phyloP scores from a whole-genome alignment of 2,329 filamentous ascomycete genomes.

The Trichophyton benhamiae region DNA sequence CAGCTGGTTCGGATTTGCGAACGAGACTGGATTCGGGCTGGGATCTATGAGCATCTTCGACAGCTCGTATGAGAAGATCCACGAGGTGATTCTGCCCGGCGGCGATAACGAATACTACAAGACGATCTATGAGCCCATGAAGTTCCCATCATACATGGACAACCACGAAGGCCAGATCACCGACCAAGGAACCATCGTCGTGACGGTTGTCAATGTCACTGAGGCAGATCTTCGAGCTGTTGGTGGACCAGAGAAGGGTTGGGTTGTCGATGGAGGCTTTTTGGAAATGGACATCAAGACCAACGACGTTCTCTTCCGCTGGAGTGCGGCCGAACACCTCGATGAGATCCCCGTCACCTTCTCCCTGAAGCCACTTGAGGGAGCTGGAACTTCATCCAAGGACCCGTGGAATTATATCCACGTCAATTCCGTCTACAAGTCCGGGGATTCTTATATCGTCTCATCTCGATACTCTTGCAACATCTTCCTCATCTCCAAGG shows the following conservation, averaged over 20 bases:
- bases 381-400: constrained; percentile 2
- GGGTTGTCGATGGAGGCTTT: constrained; percentile 32
- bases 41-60: constrained; percentile 15
- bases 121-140: constrained; percentile 9
- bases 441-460: constrained; percentile 11
- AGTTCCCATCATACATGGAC: constrained; percentile 22
- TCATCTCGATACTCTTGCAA: constrained; percentile 8
- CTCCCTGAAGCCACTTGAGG: constrained; percentile 1
- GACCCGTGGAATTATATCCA: constrained; percentile 11
- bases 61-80: constrained; percentile 12
- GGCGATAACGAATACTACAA: constrained; percentile 8
- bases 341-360: constrained; percentile 9
- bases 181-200: constrained; percentile 30
- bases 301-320: constrained; percentile 35
- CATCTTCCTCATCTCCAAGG: constrained; percentile 5
- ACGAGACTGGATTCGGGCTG: constrained; percentile 15
- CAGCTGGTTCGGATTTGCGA: constrained; percentile 26
- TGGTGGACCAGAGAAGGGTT: constrained; percentile 26
- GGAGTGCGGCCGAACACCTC: constrained; percentile 37
- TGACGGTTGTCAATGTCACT: constrained; percentile 31
- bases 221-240: constrained; percentile 28
- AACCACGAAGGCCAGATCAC: constrained; percentile 38
- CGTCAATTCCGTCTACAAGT: constrained; percentile 11
- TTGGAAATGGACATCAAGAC: constrained; percentile 38
- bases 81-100: constrained; percentile 8